A percentile compares a stretch with the other conserved stretches of the same genome.
Evolutionary conservation across 2,329 filamentous ascomycete species (phyloP).

Genomic region (Chaetothyriales sp.): DNA sequence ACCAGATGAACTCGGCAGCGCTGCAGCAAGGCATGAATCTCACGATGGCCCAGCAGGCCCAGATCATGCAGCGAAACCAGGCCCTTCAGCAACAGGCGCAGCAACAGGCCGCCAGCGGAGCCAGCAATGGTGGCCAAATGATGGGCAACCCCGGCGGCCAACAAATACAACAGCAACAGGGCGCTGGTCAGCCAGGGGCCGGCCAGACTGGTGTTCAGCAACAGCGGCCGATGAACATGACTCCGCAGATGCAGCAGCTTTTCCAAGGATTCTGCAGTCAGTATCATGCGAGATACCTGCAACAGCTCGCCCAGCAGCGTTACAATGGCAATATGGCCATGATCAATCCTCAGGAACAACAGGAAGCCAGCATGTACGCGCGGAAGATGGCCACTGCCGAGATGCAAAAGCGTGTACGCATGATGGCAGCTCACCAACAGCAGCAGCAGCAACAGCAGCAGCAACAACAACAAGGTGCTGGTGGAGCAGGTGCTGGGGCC

Average conservation of each 20-base stretch:
- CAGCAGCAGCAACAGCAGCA: conserved; percentile 8
- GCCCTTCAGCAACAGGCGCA: conserved; percentile 5
- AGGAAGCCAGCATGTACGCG: background rate
- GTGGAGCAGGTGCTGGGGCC: background rate
- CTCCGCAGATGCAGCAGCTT: conserved; percentile 2
- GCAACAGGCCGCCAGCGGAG: conserved; percentile 2
- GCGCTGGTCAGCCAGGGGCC: background rate
- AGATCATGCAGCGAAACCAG: conserved; percentile 7
- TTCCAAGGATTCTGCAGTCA: background rate
- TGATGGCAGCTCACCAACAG: background rate
- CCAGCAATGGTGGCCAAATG: conserved; percentile 10
- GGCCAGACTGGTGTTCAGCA: background rate
- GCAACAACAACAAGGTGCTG: conserved; percentile 7
- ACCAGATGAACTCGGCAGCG: conserved; percentile 14
- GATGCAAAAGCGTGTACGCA: background rate
- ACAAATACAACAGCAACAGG: conserved; percentile 4
- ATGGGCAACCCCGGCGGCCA: conserved; percentile 5
- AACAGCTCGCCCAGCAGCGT: background rate
- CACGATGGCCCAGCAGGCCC: conserved; percentile 7
- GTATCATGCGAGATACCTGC: background rate
- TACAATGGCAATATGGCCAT: background rate
- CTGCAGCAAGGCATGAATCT: conserved; percentile 6
- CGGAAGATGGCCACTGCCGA: background rate
- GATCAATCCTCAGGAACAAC: background rate
- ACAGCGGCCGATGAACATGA: conserved; percentile 2